Evolutionary conservation across 2,329 filamentous ascomycete genomes (phyloP).

Genomic region (Zymoseptoria tritici): DNA sequence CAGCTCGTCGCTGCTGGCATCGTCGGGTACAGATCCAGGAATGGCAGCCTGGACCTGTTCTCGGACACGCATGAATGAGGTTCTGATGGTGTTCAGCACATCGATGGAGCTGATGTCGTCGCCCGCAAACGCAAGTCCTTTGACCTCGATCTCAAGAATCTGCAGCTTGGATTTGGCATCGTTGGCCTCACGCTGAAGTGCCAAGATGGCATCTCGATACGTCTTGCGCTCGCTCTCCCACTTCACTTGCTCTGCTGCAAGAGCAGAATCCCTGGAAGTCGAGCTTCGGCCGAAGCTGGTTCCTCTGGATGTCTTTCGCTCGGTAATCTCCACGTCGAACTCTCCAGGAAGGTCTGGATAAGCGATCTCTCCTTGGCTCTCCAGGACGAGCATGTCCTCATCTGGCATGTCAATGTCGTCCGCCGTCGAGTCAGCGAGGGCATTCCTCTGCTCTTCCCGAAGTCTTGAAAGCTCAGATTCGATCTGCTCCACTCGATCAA

Average conservation of each 20-base stretch:
- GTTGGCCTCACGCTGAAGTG: conserved; percentile 32
- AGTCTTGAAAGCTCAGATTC: conserved; percentile 9
- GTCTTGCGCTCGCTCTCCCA: conserved; percentile 19
- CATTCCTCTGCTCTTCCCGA: conserved; percentile 28
- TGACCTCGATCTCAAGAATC: conserved; percentile 38
- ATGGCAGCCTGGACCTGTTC: conserved; percentile 34
- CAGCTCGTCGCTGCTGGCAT: conserved; percentile 28
- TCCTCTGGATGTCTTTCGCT: background rate
- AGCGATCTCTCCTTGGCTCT: conserved; percentile 21
- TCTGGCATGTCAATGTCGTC: conserved; percentile 19
- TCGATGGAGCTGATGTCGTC: conserved; percentile 27
- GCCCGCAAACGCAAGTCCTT: conserved; percentile 34
- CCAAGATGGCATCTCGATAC: conserved; percentile 36
- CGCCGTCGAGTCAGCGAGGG: conserved; percentile 27
- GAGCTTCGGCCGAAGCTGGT: background rate
- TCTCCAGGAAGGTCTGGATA: conserved; percentile 21
- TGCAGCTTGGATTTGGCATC: conserved; percentile 35
- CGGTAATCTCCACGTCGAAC: background rate
- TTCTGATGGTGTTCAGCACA: conserved; percentile 36
- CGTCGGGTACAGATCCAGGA: conserved; percentile 31
- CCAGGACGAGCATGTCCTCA: conserved; percentile 28
- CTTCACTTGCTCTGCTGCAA: conserved; percentile 2
- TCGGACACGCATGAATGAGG: conserved; percentile 36
- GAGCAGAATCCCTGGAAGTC: background rate
- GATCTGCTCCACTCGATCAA: conserved; percentile 19